Base-by-base conservation (phyloP, 441 rosid species). In the Erysimum cheiri region DNA sequence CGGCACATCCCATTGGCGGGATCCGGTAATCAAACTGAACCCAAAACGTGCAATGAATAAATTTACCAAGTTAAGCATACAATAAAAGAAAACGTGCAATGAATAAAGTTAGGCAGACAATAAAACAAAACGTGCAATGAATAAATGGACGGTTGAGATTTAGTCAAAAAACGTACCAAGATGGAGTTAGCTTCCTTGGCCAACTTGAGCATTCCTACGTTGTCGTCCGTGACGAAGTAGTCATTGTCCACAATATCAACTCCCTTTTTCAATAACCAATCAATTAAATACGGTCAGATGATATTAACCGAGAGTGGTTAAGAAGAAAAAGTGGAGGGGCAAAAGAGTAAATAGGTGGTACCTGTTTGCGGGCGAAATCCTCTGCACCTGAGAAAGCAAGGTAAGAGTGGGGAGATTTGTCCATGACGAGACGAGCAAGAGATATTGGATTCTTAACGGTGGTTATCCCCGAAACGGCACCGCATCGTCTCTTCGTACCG, bases 401-500 rank as follows among this genome's bases (percentile, higher is more conserved):
- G 75, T 91, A 93, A 14, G 98, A 93, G 78, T 93, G 98, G 1
- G 98, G 97, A 64, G 98, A 93, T 70, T 84, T 89, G 13, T 93
- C 98, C 98, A 93, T 93, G 47, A 91, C 97, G 22, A 91, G 92
- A 10, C 97, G 87, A 31, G 98, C 98, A 1, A 93, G 92, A 54
- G 97, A 91, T 28, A 93, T 37, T 0, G 97, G 98, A 65, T 91
- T 93, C 54, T 93, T 91, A 8, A 93, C 98, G 1, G 89, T 87
- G 67, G 95, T 88, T 24, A 93, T 36, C 12, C 97, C 97, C 0
- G 98, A 93, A 14, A 93, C 97, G 59, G 97, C 95, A 13, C 97
- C 98, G 76, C 96, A 91, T 75, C 97, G 74, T 76, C 98, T 83
- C 77, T 68, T 81, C 0, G 87, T 80, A 4, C 97, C 97, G 47